Evolutionary conservation across 1,284 basidiomycete genomes (phyloP).

Genomic region (Trichosporon coremiiforme): DNA sequence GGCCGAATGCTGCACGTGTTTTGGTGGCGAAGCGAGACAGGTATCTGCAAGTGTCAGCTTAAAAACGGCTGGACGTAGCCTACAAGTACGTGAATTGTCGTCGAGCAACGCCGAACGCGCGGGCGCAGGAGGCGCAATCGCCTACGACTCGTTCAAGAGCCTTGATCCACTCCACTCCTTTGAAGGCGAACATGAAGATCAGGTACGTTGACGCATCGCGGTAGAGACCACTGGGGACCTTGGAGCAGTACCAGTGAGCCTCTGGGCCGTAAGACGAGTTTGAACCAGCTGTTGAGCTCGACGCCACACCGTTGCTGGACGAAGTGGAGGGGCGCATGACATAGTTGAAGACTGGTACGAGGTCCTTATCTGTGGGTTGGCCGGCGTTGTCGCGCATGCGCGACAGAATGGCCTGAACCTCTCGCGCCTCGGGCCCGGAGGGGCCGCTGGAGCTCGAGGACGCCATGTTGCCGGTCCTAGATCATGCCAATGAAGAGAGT

Average conservation of each 20-base stretch:
- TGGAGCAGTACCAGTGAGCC: constrained; percentile 50
- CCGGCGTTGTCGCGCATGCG: constrained; percentile 32
- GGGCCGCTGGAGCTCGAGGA: constrained; percentile 18
- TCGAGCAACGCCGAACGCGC: constrained; percentile 67
- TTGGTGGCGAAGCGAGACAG: constrained; percentile 49
- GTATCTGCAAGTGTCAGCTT: constrained; percentile 40
- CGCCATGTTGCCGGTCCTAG: constrained; percentile 13
- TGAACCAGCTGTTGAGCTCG: constrained; percentile 26
- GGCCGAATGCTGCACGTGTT: constrained; percentile 64
- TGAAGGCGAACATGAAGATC: constrained; percentile 75
- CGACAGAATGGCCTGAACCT: constrained; percentile 47
- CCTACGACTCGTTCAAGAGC: constrained; percentile 63
- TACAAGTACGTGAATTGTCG: constrained; percentile 67
- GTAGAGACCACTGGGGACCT: constrained; percentile 34
- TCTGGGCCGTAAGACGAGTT: constrained; percentile 9
- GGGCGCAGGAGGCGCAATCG: constrained; percentile 69
- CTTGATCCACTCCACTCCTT: constrained; percentile 63
- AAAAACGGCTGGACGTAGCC: constrained; percentile 50
- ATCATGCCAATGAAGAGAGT: constrained; percentile 15
- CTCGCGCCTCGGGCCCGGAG: constrained; percentile 19
- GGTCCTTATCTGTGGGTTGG: constrained; percentile 58
- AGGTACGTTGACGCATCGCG: constrained; percentile 69
- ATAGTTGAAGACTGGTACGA: constrained; percentile 63
- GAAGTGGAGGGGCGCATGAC: constrained; percentile 52
- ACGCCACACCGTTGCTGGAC: not conserved